A percentile compares a stretch with the other conserved stretches of the same genome.
These are phyloP conservation scores for Cladosporium sp. DNA, from an alignment of 2,329 filamentous ascomycete genomes.

Conservation along the genomic window DNA sequence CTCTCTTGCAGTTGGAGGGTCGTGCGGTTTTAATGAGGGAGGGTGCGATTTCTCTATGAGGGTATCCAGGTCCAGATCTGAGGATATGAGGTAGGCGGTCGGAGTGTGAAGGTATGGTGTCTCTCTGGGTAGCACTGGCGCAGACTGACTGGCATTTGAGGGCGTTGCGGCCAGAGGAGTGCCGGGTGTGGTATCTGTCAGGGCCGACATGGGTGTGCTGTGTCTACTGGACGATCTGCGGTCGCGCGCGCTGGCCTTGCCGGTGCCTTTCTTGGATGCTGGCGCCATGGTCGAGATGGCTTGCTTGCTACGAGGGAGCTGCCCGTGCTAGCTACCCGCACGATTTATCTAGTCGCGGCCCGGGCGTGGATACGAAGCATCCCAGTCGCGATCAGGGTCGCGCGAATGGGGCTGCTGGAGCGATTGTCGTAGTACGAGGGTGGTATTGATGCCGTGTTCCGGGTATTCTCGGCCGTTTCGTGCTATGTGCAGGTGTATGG, in stretches of 20 bases:
- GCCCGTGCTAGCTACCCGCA: constrained; percentile 72
- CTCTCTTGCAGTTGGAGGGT: constrained; percentile 58
- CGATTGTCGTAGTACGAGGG: background rate
- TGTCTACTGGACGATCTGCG: constrained; percentile 73
- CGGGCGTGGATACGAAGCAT: constrained; percentile 5
- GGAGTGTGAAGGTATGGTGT: constrained; percentile 66
- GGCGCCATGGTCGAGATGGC: constrained; percentile 55
- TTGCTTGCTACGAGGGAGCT: constrained; percentile 79
- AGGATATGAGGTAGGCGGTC: constrained; percentile 50
- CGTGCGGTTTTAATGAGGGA: constrained; percentile 43
- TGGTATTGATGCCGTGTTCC: background rate
- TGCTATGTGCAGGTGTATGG: background rate
- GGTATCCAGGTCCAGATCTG: constrained; percentile 66
- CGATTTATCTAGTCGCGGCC: constrained; percentile 1
- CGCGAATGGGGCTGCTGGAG: background rate
- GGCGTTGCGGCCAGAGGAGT: constrained; percentile 59
- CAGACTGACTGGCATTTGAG: constrained; percentile 53
- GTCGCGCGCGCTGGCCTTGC: constrained; percentile 44
- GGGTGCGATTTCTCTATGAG: constrained; percentile 63
- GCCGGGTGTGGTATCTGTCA: constrained; percentile 47
- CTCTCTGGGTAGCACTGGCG: constrained; percentile 51
- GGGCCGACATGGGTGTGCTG: constrained; percentile 65
- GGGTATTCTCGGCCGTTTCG: background rate
- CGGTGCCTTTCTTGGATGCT: constrained; percentile 35
- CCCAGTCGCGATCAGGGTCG: background rate